phyloP scores from a whole-genome alignment of 768 basidiomycete species.

The Termitomyces sp. region DNA sequence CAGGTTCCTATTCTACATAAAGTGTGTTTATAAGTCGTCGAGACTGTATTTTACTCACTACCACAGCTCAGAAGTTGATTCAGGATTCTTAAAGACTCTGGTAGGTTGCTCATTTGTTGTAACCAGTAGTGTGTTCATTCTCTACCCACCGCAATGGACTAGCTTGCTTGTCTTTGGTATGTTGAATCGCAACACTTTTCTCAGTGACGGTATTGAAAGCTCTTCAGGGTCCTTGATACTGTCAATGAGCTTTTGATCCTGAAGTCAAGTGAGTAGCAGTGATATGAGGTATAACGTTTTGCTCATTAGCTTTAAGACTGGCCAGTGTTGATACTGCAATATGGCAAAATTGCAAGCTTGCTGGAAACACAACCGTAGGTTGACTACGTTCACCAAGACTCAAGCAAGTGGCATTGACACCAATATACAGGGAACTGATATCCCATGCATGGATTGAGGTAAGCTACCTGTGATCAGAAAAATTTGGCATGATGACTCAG shows the following conservation, averaged over 20 bases:
- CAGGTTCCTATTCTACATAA: conserved; percentile 2
- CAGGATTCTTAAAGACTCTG: not conserved
- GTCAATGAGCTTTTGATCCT: not conserved
- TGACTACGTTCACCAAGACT: not conserved
- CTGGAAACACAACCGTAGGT: not conserved
- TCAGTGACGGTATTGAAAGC: too few species aligned
- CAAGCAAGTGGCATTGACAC: not conserved
- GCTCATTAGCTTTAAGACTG: not conserved
- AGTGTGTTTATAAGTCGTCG: not conserved
- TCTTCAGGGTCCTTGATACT: not conserved
- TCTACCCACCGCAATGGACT: not conserved
- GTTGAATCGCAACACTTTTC: too few species aligned
- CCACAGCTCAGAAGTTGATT: not conserved
- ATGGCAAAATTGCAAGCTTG: not conserved
- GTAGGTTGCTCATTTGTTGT: too few species aligned
- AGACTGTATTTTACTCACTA: not conserved
- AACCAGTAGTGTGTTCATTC: not conserved
- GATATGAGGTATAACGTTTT: not conserved
- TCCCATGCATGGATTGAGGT: not conserved
- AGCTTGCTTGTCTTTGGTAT: not conserved
- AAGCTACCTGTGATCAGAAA: not conserved
- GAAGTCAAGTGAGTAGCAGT: not conserved
- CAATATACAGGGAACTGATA: not conserved
- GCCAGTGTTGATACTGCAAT: not conserved
- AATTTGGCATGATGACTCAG: too few species aligned